Evolutionary conservation across 768 basidiomycete species (phyloP).

Genomic region (Cubamyces sp.): DNA sequence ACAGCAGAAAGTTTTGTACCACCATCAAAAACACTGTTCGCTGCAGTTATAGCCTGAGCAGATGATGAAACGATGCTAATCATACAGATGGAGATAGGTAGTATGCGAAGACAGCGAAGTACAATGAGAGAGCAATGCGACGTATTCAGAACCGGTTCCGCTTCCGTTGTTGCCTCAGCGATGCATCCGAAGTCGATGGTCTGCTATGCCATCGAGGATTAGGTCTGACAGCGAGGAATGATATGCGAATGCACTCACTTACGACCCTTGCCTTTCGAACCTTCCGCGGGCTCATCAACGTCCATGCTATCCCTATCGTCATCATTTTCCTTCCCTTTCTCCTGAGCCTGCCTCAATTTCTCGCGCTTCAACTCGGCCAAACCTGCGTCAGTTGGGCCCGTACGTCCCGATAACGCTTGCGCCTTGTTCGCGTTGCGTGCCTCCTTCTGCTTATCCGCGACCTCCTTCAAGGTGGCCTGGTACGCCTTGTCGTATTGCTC

Average conservation of each 20-base stretch:
- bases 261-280: conserved; percentile 56
- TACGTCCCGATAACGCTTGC: conserved; percentile 17
- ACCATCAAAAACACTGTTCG: no score
- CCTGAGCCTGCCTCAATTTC: conserved; percentile 22
- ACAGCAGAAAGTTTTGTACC: no score
- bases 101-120: background rate
- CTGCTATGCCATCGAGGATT: background rate
- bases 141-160: conserved; percentile 48
- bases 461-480: conserved; percentile 60
- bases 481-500: conserved; percentile 60
- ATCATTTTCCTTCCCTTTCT: conserved; percentile 26
- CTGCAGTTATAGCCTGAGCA: no score
- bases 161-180: conserved; percentile 52
- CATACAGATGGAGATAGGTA: background rate
- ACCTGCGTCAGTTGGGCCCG: conserved; percentile 30
- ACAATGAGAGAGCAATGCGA: conserved; percentile 29
- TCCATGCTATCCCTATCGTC: conserved; percentile 56
- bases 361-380: conserved; percentile 25
- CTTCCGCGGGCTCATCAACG: conserved; percentile 60
- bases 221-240: conserved; percentile 7
- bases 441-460: conserved; percentile 64
- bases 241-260: conserved; percentile 48
- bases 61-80: background rate
- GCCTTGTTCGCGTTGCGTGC: conserved; percentile 26
- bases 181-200: conserved; percentile 10